A percentile compares a stretch with the other conserved stretches of the same genome.
Evolutionary conservation across 768 basidiomycete genomes (phyloP).

Genomic region (Mycena metata): DNA sequence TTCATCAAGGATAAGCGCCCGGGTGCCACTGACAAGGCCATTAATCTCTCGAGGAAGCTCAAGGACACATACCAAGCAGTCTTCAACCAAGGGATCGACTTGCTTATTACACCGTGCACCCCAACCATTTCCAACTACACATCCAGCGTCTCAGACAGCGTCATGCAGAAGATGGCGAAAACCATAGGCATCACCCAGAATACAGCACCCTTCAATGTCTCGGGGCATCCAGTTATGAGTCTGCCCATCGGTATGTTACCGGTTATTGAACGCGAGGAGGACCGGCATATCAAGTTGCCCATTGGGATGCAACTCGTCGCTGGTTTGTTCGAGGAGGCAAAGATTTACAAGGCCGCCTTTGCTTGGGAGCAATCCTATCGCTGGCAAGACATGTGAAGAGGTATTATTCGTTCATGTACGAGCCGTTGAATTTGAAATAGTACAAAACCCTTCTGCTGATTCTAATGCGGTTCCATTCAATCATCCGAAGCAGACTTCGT

Average conservation of each 20-base stretch:
- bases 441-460: too few species aligned
- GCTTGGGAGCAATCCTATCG: slow-evolving; percentile 46
- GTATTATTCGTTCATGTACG: too few species aligned
- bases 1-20: slow-evolving; percentile 29
- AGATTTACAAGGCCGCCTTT: slow-evolving; percentile 42
- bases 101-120: slow-evolving; percentile 54
- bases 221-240: slow-evolving; percentile 59
- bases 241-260: slow-evolving; percentile 56
- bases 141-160: slow-evolving; percentile 39
- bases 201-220: slow-evolving; percentile 47
- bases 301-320: slow-evolving; percentile 61
- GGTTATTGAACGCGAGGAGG: slow-evolving; percentile 45
- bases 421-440: too few species aligned
- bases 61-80: slow-evolving; percentile 49
- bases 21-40: slow-evolving; percentile 48
- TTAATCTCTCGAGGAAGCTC: slow-evolving; percentile 54
- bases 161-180: slow-evolving; percentile 48
- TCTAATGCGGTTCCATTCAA: too few species aligned
- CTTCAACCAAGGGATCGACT: slow-evolving; percentile 46
- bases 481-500: too few species aligned
- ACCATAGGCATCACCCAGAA: slow-evolving; percentile 47
- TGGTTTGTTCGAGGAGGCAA: slow-evolving; percentile 56
- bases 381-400: slow-evolving; percentile 36
- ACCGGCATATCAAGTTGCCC: slow-evolving; percentile 53
- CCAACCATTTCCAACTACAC: slow-evolving; percentile 51